Evolutionary conservation across 768 basidiomycete genomes (phyloP).

Genomic region (Amanita pseudoporphyria): DNA sequence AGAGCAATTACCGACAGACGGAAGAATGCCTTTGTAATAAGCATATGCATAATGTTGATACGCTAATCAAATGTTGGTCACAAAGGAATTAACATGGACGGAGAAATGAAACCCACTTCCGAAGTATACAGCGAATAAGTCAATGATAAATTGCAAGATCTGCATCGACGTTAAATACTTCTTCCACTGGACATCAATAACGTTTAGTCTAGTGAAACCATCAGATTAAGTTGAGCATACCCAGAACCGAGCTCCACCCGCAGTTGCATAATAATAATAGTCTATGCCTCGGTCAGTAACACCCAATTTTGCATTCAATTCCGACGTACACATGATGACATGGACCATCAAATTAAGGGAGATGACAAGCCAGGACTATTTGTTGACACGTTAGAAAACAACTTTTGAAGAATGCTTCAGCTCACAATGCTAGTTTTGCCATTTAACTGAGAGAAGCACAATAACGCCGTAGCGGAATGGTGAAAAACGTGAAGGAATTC

Average conservation of each 20-base stretch:
- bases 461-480: conserved; percentile 93
- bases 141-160: conserved; percentile 92
- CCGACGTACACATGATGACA: conserved; percentile 88
- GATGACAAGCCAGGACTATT: conserved; percentile 94
- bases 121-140: conserved; percentile 86
- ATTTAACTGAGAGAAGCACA: conserved; percentile 92
- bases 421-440: conserved; percentile 90
- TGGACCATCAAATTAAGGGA: conserved; percentile 85
- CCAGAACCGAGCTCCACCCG: conserved; percentile 96
- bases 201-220: neutral
- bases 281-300: conserved; percentile 34
- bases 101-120: conserved; percentile 58
- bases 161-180: conserved; percentile 96
- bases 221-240: conserved; percentile 26
- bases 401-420: conserved; percentile 11
- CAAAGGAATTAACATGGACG: neutral
- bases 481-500: conserved; percentile 99
- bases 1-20: conserved; percentile 73
- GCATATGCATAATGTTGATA: conserved; percentile 74
- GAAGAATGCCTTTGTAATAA: conserved; percentile 52
- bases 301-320: neutral
- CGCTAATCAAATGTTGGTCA: conserved; percentile 25
- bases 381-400: neutral
- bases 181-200: conserved; percentile 69
- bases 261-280: conserved; percentile 99